Base-by-base conservation (phyloP, 176 grass and related monocot genomes). In the Oryza coarctata region DNA sequence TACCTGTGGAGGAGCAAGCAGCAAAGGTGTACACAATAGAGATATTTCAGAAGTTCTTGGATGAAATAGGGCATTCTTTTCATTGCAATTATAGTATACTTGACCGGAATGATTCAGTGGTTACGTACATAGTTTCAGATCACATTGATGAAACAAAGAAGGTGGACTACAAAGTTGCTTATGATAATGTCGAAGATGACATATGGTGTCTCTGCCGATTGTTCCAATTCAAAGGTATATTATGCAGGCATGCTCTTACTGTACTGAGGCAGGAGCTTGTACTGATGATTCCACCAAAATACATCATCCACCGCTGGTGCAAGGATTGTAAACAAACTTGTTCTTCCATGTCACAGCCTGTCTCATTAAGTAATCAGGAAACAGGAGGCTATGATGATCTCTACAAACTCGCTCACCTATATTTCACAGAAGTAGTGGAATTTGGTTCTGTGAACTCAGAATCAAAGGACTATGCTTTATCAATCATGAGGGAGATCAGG, bases 231-330 rank as follows among this genome's bases (percentile, higher is more conserved):
- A 92, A 88, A 83, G 92, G 95, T 75, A 91, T 94, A 84, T 76
- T 97, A 81, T 97, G 95, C 77, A 91, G 92, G 71, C 95, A 97
- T 74, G 88, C 92, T 23, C 89, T 97, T 55, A 87, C 90, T 87
- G 95, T 94, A 29, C 77, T 97, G 70, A 87, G 86, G 41, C 92
- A 86, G 78, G 90, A 97, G 78, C 70, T 92, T 69, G 77, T 98
- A 49, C 76, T 62, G 79, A 83, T 89, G 43, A 89, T 94, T 72
- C 92, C 95, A 80, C 81, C 79, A 60, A 94, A 86, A 75, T 98
- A 98, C 76, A 86, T 98, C 49, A 88, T 98, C 61, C 75, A 83
- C 34, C 87, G 90, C 34, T 98, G 90, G 92, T 90, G 90, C 60
- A 97, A 92, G 89, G 94, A 97, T 79, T 92, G 73, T 76, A 97